These are phyloP conservation scores for Podaxis sp. DNA, from an alignment of 768 basidiomycete species.

Conservation along the genomic window DNA sequence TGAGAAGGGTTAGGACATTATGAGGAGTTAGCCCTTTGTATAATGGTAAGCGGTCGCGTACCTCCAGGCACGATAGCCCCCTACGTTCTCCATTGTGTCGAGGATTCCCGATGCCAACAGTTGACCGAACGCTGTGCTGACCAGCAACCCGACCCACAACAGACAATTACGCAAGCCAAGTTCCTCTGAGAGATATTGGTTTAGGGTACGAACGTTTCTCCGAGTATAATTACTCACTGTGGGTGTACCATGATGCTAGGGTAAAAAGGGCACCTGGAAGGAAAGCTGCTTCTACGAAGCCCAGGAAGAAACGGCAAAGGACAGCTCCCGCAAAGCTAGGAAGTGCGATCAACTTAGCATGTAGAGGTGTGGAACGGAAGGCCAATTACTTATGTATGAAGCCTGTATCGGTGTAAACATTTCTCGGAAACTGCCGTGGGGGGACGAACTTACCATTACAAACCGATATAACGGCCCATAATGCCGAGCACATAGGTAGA, in stretches of 20 bases:
- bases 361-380: neutral
- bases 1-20: constrained; percentile 8
- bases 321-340: constrained; percentile 39
- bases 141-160: constrained; percentile 47
- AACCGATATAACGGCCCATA: constrained; percentile 50
- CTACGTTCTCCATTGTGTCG: constrained; percentile 42
- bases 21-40: neutral
- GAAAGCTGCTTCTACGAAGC: constrained; percentile 49
- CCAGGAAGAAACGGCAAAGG: constrained; percentile 51
- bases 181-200: constrained; percentile 15
- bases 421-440: too few species aligned
- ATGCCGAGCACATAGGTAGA: constrained; percentile 46
- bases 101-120: constrained; percentile 50
- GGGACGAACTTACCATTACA: constrained; percentile 31
- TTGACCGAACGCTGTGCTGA: constrained; percentile 53
- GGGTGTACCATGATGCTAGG: constrained; percentile 26
- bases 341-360: neutral
- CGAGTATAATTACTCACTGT: neutral
- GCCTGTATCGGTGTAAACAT: neutral
- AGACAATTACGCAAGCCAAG: constrained; percentile 48
- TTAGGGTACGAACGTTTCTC: neutral
- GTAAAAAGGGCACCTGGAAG: constrained; percentile 40
- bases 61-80: constrained; percentile 53
- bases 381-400: neutral
- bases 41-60: constrained; percentile 21